Evolutionary conservation across 1,284 basidiomycete species (phyloP), one percentile per base, ranked within the genome.

Genomic region (Sporisorium iseilematis-ciliati): DNA sequence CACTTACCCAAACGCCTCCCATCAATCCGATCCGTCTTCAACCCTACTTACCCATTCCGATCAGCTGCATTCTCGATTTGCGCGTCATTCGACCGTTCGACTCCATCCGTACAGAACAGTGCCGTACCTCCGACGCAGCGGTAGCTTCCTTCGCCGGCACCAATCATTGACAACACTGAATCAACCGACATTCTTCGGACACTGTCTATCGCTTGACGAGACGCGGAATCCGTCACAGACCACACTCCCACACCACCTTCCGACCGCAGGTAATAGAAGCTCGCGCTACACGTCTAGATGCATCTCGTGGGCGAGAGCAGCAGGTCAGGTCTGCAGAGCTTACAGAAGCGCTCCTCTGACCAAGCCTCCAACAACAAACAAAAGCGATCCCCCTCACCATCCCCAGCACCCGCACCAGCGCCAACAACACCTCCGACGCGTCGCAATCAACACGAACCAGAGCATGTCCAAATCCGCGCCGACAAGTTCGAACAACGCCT

Each of bases 281-380:
- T 23, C 4, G n/a, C 46, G 46, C 46, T 45, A 29, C 35, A 23
- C 31, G 3, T 43, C 29, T 8, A 43, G 8, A 74, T 74, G 71
- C 71, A 61, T 48, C 43, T 68, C 51, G 65, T 65, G 7, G 71
- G 65, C 18, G 71, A 68, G 40, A 74, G 71, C 65, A 74, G 71
- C 55, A 57, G 57, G 35, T 50, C 65, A 10, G 57, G 49, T n/a
- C 45, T 62, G 61, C 60, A 61, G 41, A 54, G 20, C 33, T 50
- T 12, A 11, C 26, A 57, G 7, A 68, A 57, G 42, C 56, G 55
- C 38, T 26, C 57, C 16, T 38, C 45, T 12, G 45, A 57, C 12
- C 41, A 42, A 23, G 29, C 16, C 43, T 49, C 26, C 18, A 23
- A 48, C 7, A 6, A 11, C 42, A 31, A 40, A 6, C 10, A 46